Evolutionary conservation across 2,329 filamentous ascomycete species (phyloP).

Genomic region (Botryosphaeria agaves): DNA sequence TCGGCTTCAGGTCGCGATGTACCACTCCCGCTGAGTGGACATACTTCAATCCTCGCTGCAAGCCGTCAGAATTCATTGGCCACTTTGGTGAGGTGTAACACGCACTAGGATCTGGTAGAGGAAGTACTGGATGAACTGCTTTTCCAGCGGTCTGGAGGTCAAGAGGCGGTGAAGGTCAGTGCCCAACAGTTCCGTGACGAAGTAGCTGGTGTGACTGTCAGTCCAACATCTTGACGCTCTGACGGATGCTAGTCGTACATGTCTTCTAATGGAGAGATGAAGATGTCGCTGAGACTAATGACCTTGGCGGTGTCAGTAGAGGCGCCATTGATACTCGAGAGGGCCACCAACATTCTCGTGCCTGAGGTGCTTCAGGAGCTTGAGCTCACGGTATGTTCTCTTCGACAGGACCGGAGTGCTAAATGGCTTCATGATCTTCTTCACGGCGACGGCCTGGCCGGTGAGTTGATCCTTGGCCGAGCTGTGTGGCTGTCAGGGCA

Average conservation of each 20-base stretch:
- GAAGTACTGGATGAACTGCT: constrained; percentile 99
- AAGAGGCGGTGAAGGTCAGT: constrained; percentile 92
- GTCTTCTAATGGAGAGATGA: constrained; percentile 96
- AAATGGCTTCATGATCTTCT: constrained; percentile 99
- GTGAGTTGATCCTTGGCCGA: constrained; percentile 97
- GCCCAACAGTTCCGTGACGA: constrained; percentile 91
- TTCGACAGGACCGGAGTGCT: constrained; percentile 98
- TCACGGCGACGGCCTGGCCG: constrained; percentile 89
- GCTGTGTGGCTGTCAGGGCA: constrained; percentile 38
- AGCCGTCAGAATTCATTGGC: constrained; percentile 9
- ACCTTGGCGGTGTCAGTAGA: constrained; percentile 37
- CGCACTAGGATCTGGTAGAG: constrained; percentile 95
- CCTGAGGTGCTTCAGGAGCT: constrained; percentile 87
- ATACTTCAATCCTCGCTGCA: constrained; percentile 89
- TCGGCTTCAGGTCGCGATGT: constrained; percentile 92
- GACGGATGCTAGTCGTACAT: constrained; percentile 42
- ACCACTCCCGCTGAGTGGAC: constrained; percentile 97
- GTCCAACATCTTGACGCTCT: not conserved
- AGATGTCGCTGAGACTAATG: constrained; percentile 97
- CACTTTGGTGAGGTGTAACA: constrained; percentile 6
- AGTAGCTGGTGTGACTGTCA: constrained; percentile 48
- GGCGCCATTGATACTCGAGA: constrained; percentile 4
- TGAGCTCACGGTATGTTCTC: constrained; percentile 92
- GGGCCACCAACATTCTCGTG: constrained; percentile 72
- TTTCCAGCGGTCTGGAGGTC: constrained; percentile 89